Evolutionary conservation across 805 yeast genomes (phyloP), one percentile per base, ranked within the genome.

Genomic region (Helenozyma rhizophorensis): DNA sequence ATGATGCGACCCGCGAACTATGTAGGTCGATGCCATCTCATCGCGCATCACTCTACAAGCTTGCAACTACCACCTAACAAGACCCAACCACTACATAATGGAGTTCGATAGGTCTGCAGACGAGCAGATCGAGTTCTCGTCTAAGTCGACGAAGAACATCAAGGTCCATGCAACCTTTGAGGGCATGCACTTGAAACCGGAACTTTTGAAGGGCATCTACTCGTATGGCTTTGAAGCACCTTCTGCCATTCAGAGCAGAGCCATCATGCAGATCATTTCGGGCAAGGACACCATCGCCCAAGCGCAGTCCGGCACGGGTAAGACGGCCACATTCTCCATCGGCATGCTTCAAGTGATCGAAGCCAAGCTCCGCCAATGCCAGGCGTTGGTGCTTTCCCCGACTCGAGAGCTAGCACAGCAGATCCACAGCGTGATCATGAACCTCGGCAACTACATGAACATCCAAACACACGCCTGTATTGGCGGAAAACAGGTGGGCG

Each of bases 251-350:
- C 98, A 93, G 71, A 89, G 88, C 58, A 80, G 98, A 64, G 98
- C 97, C 44, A 93, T 93, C 51, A 70, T 83, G 66, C 98, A 95
- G 61, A 89, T 93, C 62, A 83, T 88, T 52, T 81, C 80, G 56
- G 96, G 96, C 36, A 80, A 88, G 63, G 98, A 93, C 64, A 94
- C 89, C 34, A 78, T 93, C 44, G 98, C 98, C 40, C 98, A 93
- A 70, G 97, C 98, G 39, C 98, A 93, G 68, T 87, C 96, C 23
- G 98, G 98, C 66, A 93, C 98, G 30, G 98, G 98, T 67, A 93
- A 93, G 70, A 93, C 98, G 18, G 98, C 97, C 45, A 93, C 98
- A 29, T 93, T 93, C 72, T 76, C 97, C 44, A 90, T 93, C 47
- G 90, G 96, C 16, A 84, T 88, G 72, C 69, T 93, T 45, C 95